Base-by-base conservation (phyloP, 208 protist genomes). In the Novymonas esmeraldas region DNA sequence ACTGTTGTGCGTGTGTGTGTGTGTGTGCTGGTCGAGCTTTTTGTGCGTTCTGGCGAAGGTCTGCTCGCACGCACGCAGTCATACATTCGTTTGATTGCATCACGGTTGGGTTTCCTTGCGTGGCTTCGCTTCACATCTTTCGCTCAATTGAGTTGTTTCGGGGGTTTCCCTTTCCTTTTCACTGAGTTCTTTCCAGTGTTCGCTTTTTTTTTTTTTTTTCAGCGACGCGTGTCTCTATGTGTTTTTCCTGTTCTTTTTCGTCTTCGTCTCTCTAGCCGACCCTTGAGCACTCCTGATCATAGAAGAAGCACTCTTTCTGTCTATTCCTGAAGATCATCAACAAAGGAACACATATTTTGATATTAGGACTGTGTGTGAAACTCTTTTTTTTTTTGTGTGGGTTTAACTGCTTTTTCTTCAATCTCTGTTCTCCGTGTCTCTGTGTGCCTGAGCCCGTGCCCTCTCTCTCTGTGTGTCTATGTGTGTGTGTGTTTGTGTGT, bases 331-430 rank as follows among this genome's bases (percentile, higher is more conserved):
- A n/a, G n/a, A n/a, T n/a, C n/a, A n/a, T 38, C n/a, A 9, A 70
- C 9, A 18, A 50, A 33, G 9, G n/a, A 0, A 1, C 24, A 18
- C 55, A 29, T 24, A n/a, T 34, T 20, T 50, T 31, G 4, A 16
- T 50, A 38, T 62, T 52, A 38, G 48, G 10, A 54, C 24, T 64
- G n/a, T n/a, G n/a, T n/a, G n/a, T n/a, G n/a, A n/a, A n/a, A n/a
- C n/a, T n/a, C 7, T 6, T 60, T 16, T 20, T n/a, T 69, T 69
- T 44, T 61, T 14, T 5, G 42, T 46, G 11, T 3, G 16, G 1
- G 42, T 3, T 14, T 24, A n/a, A 3, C 18, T 29, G 13, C 7
- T 61, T 61, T 61, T 38, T 31, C 6, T 26, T 20, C 20, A 2
- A n/a, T 22, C 18, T 6, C 20, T 59, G 26, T 55, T 18, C 16